Evolutionary conservation across 768 basidiomycete species (phyloP).

Genomic region (Lanmaoa pseudosensibilis): DNA sequence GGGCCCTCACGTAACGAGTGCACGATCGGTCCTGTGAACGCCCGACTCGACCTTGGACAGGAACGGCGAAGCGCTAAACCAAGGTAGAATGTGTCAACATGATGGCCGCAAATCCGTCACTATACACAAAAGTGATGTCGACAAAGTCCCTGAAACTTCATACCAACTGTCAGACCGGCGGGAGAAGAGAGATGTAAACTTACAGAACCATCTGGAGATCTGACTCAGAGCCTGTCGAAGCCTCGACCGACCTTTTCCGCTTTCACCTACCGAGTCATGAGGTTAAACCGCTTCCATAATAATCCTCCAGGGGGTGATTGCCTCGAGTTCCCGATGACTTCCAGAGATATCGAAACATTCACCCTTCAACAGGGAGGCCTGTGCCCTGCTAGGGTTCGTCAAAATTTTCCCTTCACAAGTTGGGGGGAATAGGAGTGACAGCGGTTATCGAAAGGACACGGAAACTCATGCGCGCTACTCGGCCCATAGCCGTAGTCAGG

Average conservation of each 20-base stretch:
- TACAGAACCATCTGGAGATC: conserved; percentile 20
- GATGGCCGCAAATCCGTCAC: conserved; percentile 24
- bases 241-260: conserved; percentile 11
- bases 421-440: not conserved
- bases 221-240: conserved; percentile 17
- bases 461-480: not conserved
- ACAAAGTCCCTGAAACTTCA: conserved; percentile 25
- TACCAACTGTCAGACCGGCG: conserved; percentile 21
- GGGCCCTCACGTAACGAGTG: conserved; percentile 22
- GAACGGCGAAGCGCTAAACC: conserved; percentile 17
- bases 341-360: conserved; percentile 11
- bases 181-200: conserved; percentile 24
- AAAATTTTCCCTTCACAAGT: not conserved
- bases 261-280: conserved; percentile 12
- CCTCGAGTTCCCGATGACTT: conserved; percentile 17
- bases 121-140: conserved; percentile 20
- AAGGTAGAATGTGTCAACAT: conserved; percentile 22
- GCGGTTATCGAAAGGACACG: not conserved
- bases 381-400: not conserved
- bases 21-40: conserved; percentile 13
- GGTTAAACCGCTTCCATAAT: conserved; percentile 29
- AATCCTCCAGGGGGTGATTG: conserved; percentile 15
- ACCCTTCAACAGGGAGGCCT: not conserved
- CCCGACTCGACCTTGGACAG: conserved; percentile 13
- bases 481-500: not conserved